phyloP scores from a whole-genome alignment of 139 green algal genomes.

The Spirogloea muscicola region DNA sequence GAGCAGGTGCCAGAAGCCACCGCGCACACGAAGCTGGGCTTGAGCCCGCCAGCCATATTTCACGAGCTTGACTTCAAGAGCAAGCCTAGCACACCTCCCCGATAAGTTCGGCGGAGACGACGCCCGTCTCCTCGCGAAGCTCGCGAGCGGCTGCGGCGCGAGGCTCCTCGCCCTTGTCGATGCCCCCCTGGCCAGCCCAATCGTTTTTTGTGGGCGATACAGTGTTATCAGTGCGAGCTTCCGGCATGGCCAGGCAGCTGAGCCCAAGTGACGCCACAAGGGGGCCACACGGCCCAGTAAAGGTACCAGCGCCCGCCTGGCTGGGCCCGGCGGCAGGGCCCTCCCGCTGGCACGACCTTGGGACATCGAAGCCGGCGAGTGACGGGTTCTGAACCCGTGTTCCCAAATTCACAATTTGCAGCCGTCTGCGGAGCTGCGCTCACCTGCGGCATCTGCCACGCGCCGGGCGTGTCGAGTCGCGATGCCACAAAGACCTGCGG shows the following conservation, averaged over 20 bases:
- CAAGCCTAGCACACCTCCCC: constrained; percentile 11
- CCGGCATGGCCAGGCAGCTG: no score
- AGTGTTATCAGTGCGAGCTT: no score
- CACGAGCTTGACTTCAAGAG: neutral
- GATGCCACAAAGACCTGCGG: constrained; percentile 31
- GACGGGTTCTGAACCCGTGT: no score
- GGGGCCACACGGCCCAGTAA: no score
- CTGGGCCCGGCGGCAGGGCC: no score
- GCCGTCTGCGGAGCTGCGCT: neutral
- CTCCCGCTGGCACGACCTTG: no score
- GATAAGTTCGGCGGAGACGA: constrained; percentile 29
- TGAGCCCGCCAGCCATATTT: constrained; percentile 2
- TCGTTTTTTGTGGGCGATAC: neutral
- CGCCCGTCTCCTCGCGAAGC: constrained; percentile 47
- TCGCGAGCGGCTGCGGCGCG: constrained; percentile 27
- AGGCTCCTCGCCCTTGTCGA: constrained; percentile 36
- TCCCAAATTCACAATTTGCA: no score
- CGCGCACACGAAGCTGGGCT: no score
- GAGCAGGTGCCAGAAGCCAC: neutral
- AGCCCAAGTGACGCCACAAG: no score
- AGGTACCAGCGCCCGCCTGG: no score
- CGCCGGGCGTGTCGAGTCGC: constrained; percentile 15
- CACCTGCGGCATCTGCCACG: constrained; percentile 52
- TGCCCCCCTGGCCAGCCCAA: constrained; percentile 33
- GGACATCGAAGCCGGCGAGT: no score